Evolutionary conservation across 108 stramenopile genomes (phyloP).

Genomic region (Fragilariopsis cylindrus): DNA sequence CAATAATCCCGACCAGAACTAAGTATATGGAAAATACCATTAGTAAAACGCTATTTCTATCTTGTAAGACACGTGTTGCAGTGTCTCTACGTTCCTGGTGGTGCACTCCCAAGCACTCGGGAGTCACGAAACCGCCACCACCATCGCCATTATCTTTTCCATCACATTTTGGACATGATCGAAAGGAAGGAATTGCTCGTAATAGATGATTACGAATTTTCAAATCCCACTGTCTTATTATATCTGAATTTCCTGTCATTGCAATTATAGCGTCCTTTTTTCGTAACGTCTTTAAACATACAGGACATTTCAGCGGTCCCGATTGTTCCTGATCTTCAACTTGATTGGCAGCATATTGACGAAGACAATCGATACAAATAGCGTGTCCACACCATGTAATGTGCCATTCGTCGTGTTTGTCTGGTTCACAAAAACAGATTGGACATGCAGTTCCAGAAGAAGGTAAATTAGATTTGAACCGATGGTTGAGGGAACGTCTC

Average conservation of each 20-base stretch:
- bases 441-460: slow-evolving; percentile 34
- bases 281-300: slow-evolving; percentile 53
- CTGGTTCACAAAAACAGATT: slow-evolving; percentile 35
- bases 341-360: slow-evolving; percentile 52
- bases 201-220: slow-evolving; percentile 59
- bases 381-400: slow-evolving; percentile 64
- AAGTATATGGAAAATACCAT: slow-evolving; percentile 17
- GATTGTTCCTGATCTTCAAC: slow-evolving; percentile 51
- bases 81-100: slow-evolving; percentile 48
- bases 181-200: slow-evolving; percentile 55
- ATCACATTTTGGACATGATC: slow-evolving; percentile 58
- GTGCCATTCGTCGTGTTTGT: slow-evolving; percentile 37
- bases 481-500: slow-evolving; percentile 8
- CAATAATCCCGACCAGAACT: slow-evolving; percentile 27
- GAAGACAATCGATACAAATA: slow-evolving; percentile 60
- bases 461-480: slow-evolving; percentile 6
- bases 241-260: slow-evolving; percentile 22
- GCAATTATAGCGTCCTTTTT: slow-evolving; percentile 60
- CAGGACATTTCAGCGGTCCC: slow-evolving; percentile 69
- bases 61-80: slow-evolving; percentile 33
- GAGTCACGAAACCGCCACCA: slow-evolving; percentile 63
- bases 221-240: slow-evolving; percentile 43
- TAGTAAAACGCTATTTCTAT: slow-evolving; percentile 6
- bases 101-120: slow-evolving; percentile 55
- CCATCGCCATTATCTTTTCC: background rate